Base-by-base conservation (phyloP, 495 filamentous ascomycete species). In the Penicillium bialowiezense region DNA sequence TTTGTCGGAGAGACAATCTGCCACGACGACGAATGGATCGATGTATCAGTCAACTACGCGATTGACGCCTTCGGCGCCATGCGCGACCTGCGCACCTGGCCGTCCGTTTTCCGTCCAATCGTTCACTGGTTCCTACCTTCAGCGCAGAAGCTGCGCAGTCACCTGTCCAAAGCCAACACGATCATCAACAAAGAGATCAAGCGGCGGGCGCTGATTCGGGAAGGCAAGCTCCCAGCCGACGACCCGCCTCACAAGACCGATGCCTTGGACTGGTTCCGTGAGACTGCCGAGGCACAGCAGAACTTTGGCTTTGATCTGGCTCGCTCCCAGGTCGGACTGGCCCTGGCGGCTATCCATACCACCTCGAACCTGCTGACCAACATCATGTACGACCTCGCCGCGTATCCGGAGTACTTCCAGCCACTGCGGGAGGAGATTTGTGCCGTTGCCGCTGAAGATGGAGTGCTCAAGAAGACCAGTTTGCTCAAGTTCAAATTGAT, bases 31-130 rank as follows among this genome's bases (percentile, higher is more conserved):
- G 74, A 80, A 12, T 88, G 85, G 71, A 59, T 84, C 15, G 57
- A 77, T 18, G 67, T 76, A 4, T 76, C 80, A 1, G 76, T 83
- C 53, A 75, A 73, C 28, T 86, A 80, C 59, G 81, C 83, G 5
- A 50, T 81, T 17, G 70, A 82, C 37, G 48, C 77, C 3, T 77
- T 81, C 51, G 28, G 38, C 7, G 67, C 68, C 2, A 60, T 63
- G 5, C 55, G 60, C 5, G 50, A 56, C 5, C 51, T 78, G 32
- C 52, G 64, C 3, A n/a, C 51, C 4, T 67, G 70, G 48, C 74
- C 74, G 1, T 53, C 52, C 1, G 47, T 71, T n/a, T 38, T 73
- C 7, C 70, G 63, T 5, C 64, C 63, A 1, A 4, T 77, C 0
- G 65, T 66, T 12, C 61, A 70, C 36, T 65, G 68, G 62, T 66